phyloP scores from a whole-genome alignment of 305 asterid species.

The Plantago coronopus region DNA sequence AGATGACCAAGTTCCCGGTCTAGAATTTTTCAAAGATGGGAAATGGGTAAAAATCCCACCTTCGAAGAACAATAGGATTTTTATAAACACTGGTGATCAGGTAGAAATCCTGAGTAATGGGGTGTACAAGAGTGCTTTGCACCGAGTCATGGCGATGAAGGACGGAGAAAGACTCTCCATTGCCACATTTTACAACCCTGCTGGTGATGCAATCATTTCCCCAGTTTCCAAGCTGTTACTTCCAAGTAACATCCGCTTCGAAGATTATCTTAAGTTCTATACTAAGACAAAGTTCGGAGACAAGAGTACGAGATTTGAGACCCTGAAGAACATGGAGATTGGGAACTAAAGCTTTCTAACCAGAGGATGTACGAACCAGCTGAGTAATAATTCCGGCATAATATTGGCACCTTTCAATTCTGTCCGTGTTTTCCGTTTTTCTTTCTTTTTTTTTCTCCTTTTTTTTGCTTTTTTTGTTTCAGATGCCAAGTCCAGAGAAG shows the following conservation, averaged over 20 bases:
- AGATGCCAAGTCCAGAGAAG: constrained; percentile 23
- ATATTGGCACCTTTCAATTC: no score
- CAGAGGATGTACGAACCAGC: background rate
- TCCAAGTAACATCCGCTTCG: constrained; percentile 47
- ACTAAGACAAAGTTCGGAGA: constrained; percentile 59
- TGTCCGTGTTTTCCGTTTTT: background rate
- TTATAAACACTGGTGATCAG: constrained; percentile 76
- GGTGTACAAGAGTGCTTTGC: constrained; percentile 64
- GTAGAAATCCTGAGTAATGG: constrained; percentile 77
- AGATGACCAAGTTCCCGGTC: constrained; percentile 83
- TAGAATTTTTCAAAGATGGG: constrained; percentile 71
- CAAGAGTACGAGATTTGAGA: constrained; percentile 59
- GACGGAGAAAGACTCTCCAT: constrained; percentile 74
- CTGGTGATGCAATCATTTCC: constrained; percentile 64
- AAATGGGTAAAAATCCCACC: constrained; percentile 85
- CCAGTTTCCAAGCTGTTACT: constrained; percentile 61
- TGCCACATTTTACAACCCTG: constrained; percentile 86
- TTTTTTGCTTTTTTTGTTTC: constrained; percentile 3
- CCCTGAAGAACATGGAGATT: constrained; percentile 42
- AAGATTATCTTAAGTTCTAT: constrained; percentile 63
- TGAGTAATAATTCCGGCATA: no score
- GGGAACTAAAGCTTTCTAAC: constrained; percentile 10
- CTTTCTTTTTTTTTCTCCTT: background rate
- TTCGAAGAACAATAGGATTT: constrained; percentile 62
- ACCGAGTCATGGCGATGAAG: constrained; percentile 66